Conservation (phyloP, 2,329 filamentous ascomycete species). For the Phyllosticta capitalensis region DNA sequence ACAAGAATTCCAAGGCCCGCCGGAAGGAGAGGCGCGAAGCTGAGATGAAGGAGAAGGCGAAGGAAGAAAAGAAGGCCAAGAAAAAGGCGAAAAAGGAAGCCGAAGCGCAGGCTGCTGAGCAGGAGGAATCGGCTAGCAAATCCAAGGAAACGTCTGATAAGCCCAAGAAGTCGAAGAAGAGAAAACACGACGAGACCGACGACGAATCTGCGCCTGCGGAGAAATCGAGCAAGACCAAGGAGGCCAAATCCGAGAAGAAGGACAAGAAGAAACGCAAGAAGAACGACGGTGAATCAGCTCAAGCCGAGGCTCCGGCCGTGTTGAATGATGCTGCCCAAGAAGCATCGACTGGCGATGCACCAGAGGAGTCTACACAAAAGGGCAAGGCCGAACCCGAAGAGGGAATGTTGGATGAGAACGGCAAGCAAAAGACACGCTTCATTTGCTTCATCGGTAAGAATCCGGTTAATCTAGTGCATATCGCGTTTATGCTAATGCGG, state of each 20-base stretch:
- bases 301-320: background rate
- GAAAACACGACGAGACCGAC: conserved; percentile 10
- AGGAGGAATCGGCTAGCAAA: background rate
- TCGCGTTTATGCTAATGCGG: background rate
- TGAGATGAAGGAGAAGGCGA: conserved; percentile 10
- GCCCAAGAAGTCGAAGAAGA: conserved; percentile 13
- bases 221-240: conserved; percentile 14
- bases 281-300: conserved; percentile 15
- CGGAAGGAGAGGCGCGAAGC: background rate
- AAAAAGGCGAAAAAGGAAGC: background rate
- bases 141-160: background rate
- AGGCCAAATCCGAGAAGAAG: conserved; percentile 19
- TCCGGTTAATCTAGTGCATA: background rate
- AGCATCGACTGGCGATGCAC: conserved; percentile 2
- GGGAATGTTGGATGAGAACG: background rate
- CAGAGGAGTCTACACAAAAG: conserved; percentile 14
- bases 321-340: too few species aligned
- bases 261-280: conserved; percentile 21
- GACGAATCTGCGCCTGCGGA: conserved; percentile 2
- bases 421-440: conserved; percentile 47
- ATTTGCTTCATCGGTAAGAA: conserved; percentile 56
- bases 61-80: background rate
- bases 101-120: background rate
- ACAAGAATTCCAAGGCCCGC: background rate
- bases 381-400: conserved; percentile 12